Base-by-base conservation (phyloP, 1,284 basidiomycete species). In the Sporisorium reilianum region DNA sequence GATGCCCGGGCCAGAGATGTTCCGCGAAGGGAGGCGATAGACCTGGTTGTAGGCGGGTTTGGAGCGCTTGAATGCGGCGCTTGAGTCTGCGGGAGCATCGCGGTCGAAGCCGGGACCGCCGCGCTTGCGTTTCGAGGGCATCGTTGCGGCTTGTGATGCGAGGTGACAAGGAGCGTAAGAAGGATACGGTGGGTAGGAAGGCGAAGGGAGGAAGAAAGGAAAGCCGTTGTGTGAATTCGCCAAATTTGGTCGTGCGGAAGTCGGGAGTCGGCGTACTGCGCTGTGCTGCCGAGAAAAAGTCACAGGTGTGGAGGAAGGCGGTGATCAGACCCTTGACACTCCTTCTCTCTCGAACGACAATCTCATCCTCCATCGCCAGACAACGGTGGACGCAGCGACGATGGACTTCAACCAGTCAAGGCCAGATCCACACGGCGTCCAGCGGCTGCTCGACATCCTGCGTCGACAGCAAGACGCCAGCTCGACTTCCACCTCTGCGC, bases 1-100 rank as follows among this genome's bases (percentile, higher is more conserved):
- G 49, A 83, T 78, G 25, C 79, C 81, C 0, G 68, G 77, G 11
- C 79, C 79, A 1, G 63, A 63, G 20, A 78, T 75, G 62, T 56
- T 58, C 26, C 53, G 59, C 18, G 76, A 64, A 3, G 65, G 32
- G 20, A 72, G 12, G 11, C 69, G 52, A 32, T 72, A 72, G 54
- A 67, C 48, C 36, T 72, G 65, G 38, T 67, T 59, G 41, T 75
- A 71, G 48, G 58, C 46, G 16, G 59, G 49, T 53, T 62, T 63
- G 46, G 41, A 40, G 7, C 73, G 64, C 38, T 75, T 63, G 20
- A 26, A 32, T 2, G 46, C 44, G 14, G 59, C 25, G 1, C 16
- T 46, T 0, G 55, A 48, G 25, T 50, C 36, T 25, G 53, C 16
- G 22, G 62, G 49, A 5, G 55, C 53, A 36, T 75, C 73, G 9